Evolutionary conservation across 345 rosid species (phyloP), one percentile per base, ranked within the genome.

Genomic region (Kandelia obovata): DNA sequence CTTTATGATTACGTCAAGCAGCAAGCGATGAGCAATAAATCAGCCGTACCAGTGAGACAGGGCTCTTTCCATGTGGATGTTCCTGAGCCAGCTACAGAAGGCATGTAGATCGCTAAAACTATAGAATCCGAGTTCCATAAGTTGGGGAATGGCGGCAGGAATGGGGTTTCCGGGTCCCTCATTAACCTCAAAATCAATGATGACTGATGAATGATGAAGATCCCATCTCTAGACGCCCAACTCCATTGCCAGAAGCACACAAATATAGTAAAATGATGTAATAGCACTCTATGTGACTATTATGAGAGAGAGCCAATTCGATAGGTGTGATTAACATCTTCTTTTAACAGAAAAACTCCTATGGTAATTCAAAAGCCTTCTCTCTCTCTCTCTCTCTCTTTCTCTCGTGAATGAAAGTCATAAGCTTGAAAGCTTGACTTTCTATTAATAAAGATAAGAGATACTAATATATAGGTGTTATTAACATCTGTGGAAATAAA

Each of bases 61-160:
- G 93, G 97, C 21, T 91, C 97, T 20, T 85, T 94, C 79, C 98
- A 94, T 71, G 96, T 94, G n/a, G 77, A 81, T 69, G 75, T 89
- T 26, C 96, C 98, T 19, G 90, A 88, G 68, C 81, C 91, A 43
- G 86, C 80, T 53, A 73, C 82, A 51, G 87, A 81, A 76, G 92
- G 84, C 60, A 73, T 68, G 13, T 86, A 86, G 79, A 89, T 91
- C 47, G 90, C 83, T 16, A 86, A 76, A 82, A 86, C 85, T 67
- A 82, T 94, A 11, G 97, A 89, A 76, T 88, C 92, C 0, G 89
- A 92, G 80, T 68, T 92, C 35, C 91, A 85, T 27, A 89, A 88
- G 85, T 62, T 88, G 25, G 89, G 78, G 74, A 83, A 86, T 61
- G 71, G 81, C 35, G 80, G 65, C 65, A 82, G 82, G 35, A 81